Evolutionary conservation across 2,329 filamentous ascomycete species (phyloP), one percentile per base, ranked within the genome.

Genomic region (Mycosphaerella sp.): DNA sequence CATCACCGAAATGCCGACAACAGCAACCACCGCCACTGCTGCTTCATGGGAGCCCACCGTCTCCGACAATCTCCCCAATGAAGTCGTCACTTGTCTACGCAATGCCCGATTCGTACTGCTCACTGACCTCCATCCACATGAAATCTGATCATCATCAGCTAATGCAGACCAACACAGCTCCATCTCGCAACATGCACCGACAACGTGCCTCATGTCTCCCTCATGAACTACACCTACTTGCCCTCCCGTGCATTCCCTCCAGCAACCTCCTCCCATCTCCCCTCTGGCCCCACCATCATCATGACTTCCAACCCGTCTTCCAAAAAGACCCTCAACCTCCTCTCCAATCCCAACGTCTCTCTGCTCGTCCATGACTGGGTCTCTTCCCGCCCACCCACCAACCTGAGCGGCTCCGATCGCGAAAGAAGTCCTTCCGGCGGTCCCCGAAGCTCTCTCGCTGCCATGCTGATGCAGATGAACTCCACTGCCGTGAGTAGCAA

Each of bases 181-280:
- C 93, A 98, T 73, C 86, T 98, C 50, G 91, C 93, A 64, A 98
- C 93, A 53, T 95, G 87, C 71, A 83, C 83, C 64, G 79, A 86
- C 62, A 86, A 93, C 66, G 78, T 84, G 59, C 93, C 93, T 8
- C 89, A 97, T 70, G 89, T 97, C 62, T 95, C 90, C 38, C 83
- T 98, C 61, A 98, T 98, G 93, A 96, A 95, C 77, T 97, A 97
- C 77, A 97, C 93, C 67, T 97, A 96, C 74, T 86, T 98, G 21
- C 86, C 90, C 39, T 60, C 62, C 21, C 63, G 66, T 53, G 60
- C 66, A 2, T 66, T 63, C 56, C 52, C 87, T 12, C 84, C 83
- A 39, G 86, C 83, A 71, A 80, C 54, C 8, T 32, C 45, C 11
- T 14, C 81, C 39, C 49, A 39, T n/a, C 65, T 69, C 12, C 67